Percentiles rank a stretch among this genome's conserved stretches.
phyloP scores from a whole-genome alignment of 1,284 basidiomycete species.

The Ustilago lituana region DNA sequence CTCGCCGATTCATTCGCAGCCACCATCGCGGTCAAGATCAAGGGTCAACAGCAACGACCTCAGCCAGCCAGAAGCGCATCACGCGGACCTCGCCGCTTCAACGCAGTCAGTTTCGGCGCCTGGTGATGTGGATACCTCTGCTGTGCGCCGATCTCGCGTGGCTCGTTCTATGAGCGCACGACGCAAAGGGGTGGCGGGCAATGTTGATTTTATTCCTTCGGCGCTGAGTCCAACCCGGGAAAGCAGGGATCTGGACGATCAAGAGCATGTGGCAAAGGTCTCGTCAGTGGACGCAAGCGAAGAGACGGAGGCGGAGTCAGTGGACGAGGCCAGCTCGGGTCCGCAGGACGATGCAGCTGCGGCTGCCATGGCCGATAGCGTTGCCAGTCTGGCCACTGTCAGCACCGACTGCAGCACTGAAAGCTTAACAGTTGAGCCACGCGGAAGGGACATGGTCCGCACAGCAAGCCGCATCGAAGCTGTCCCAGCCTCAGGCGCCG shows the following conservation, averaged over 20 bases:
- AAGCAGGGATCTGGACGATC: slow-evolving; percentile 14
- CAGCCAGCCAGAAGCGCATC: not conserved
- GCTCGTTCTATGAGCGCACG: slow-evolving; percentile 21
- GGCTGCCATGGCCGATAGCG: slow-evolving; percentile 22
- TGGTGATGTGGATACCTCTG: not conserved
- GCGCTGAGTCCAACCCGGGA: slow-evolving; percentile 36
- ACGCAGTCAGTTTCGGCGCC: not conserved
- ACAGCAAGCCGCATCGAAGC: slow-evolving; percentile 31
- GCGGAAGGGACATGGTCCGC: slow-evolving; percentile 47
- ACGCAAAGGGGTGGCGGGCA: not conserved
- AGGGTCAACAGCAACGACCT: slow-evolving; percentile 36
- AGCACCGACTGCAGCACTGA: slow-evolving; percentile 11
- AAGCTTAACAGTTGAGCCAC: slow-evolving; percentile 15
- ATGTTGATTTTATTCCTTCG: slow-evolving; percentile 23
- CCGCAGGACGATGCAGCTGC: not conserved
- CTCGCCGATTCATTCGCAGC: slow-evolving; percentile 22
- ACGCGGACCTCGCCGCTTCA: not conserved
- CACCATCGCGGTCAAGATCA: slow-evolving; percentile 12
- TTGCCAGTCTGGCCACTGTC: slow-evolving; percentile 21
- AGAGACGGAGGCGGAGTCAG: slow-evolving; percentile 17
- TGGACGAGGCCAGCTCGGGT: slow-evolving; percentile 12
- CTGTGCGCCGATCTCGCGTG: slow-evolving; percentile 3
- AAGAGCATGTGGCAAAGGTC: no score
- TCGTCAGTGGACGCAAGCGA: no score
- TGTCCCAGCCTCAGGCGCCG: slow-evolving; percentile 2